phyloP scores from a whole-genome alignment of 2,329 filamentous ascomycete species.

The Amesomyces nigricolor region DNA sequence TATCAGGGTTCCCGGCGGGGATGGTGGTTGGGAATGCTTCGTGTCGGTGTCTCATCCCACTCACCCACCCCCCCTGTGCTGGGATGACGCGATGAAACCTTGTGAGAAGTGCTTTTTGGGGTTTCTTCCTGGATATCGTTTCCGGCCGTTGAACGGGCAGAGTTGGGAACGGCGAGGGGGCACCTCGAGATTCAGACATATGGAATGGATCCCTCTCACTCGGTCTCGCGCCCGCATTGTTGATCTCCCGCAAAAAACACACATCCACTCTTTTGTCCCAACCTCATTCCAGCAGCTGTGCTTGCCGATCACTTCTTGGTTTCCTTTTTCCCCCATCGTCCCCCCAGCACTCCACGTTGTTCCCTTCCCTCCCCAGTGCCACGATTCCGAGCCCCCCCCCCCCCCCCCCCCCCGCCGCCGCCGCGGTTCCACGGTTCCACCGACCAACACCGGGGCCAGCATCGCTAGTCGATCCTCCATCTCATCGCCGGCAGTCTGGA shows the following conservation, averaged over 20 bases:
- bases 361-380: background rate
- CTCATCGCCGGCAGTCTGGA: background rate
- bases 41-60: conserved; percentile 10
- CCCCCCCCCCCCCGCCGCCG: too few species aligned
- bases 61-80: background rate
- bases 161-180: background rate
- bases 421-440: background rate
- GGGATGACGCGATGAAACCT: background rate
- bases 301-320: conserved; percentile 16
- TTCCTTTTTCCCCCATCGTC: conserved; percentile 1
- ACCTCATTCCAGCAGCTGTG: conserved; percentile 14
- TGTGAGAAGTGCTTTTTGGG: background rate
- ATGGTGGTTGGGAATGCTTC: background rate
- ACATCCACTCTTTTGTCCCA: conserved; percentile 1
- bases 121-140: too few species aligned
- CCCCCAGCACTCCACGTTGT: background rate
- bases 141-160: too few species aligned
- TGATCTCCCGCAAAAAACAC: conserved; percentile 19
- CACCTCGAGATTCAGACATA: background rate
- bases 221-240: background rate
- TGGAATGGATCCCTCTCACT: conserved; percentile 2
- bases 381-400: background rate
- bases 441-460: background rate
- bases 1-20: background rate
- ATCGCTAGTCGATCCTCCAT: background rate